Conservation (phyloP, 805 yeast genomes). For the Ogataea parapolymorpha region DNA sequence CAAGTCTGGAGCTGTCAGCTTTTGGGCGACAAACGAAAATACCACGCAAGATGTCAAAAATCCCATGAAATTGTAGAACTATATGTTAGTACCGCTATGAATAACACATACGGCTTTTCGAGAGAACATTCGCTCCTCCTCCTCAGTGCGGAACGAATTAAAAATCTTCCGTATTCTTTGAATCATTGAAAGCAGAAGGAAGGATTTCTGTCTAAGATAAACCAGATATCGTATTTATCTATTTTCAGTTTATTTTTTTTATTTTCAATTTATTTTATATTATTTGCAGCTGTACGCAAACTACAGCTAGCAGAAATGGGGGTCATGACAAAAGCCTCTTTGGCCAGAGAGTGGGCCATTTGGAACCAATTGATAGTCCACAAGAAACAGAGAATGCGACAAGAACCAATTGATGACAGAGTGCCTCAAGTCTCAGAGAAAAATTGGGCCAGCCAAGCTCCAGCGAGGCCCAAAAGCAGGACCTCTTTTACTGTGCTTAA, state of each 20-base stretch:
- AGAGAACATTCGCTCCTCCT: conserved; percentile 75
- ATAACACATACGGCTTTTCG: conserved; percentile 56
- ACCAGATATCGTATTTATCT: no score
- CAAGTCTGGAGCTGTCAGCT: conserved; percentile 9
- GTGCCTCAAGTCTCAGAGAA: no score
- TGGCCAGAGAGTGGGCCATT: conserved; percentile 34
- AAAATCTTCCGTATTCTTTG: conserved; percentile 77
- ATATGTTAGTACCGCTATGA: not conserved
- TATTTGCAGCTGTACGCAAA: not conserved
- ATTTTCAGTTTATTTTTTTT: not conserved
- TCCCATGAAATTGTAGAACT: conserved; percentile 73
- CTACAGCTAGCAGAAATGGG: not conserved
- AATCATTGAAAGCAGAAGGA: conserved; percentile 37
- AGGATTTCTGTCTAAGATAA: no score
- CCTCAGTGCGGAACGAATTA: conserved; percentile 80
- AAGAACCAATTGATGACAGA: not conserved
- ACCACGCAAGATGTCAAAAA: conserved; percentile 77
- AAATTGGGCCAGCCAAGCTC: no score
- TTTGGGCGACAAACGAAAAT: conserved; percentile 78
- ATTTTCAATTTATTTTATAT: not conserved
- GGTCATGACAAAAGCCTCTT: conserved; percentile 24
- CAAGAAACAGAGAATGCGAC: not conserved
- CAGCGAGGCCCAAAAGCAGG: no score
- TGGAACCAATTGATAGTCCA: conserved; percentile 31
- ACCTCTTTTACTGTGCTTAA: not conserved